phyloP scores from a whole-genome alignment of 73 alveolate species.

The Paramecium sexaurelia region DNA sequence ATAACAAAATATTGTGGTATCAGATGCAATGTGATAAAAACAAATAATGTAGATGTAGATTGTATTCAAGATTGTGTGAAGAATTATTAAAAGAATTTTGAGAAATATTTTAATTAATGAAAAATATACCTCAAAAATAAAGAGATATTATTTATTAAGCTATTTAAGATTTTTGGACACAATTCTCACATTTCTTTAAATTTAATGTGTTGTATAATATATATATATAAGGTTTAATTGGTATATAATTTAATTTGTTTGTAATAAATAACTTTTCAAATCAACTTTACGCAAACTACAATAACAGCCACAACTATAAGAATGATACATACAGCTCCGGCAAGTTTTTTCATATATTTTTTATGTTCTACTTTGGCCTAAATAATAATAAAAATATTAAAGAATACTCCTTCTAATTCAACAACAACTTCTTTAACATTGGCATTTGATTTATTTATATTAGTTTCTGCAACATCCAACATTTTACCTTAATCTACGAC shows the following conservation, averaged over 20 bases:
- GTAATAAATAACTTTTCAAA: background rate
- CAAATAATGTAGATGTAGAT: background rate
- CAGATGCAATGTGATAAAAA: background rate
- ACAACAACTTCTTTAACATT: conserved; percentile 44
- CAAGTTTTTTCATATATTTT: conserved; percentile 11
- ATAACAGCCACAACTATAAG: background rate
- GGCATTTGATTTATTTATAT: conserved; percentile 16
- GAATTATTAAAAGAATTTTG: background rate
- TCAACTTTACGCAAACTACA: conserved; percentile 4
- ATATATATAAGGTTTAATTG: too few species aligned
- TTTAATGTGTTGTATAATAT: too few species aligned
- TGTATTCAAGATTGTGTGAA: background rate
- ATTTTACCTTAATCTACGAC: conserved; percentile 33
- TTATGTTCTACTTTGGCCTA: conserved; percentile 47
- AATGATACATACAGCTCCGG: conserved; percentile 8
- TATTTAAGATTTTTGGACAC: too few species aligned
- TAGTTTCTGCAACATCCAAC: conserved; percentile 11
- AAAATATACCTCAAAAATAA: background rate
- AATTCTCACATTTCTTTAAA: too few species aligned
- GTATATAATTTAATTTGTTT: too few species aligned
- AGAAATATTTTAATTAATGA: background rate
- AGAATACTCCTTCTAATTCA: conserved; percentile 51
- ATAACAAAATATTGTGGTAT: background rate
- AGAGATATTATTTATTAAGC: background rate
- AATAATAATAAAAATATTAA: too few species aligned